These are phyloP conservation scores for Tuber magnatum DNA, from an alignment of 495 filamentous ascomycete species.

Conservation along the genomic window DNA sequence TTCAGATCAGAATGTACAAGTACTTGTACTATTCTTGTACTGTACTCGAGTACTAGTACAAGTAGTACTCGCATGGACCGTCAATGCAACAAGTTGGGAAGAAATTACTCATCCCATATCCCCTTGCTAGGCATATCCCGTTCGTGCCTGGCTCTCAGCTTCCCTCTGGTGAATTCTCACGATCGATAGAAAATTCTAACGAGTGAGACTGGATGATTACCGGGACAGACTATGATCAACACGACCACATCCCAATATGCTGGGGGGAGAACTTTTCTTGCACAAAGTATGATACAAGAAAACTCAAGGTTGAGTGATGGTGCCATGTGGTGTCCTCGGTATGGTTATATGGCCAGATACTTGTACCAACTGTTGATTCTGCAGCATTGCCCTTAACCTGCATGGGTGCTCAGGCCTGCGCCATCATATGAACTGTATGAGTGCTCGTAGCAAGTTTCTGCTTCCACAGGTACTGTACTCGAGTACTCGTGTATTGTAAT, in stretches of 20 bases:
- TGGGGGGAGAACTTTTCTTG: background rate
- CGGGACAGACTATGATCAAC: background rate
- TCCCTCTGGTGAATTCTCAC: background rate
- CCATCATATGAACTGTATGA: background rate
- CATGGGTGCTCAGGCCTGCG: background rate
- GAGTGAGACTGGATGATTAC: slow-evolving; percentile 1
- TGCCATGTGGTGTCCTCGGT: background rate
- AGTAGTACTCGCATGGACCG: background rate
- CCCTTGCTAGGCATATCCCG: background rate
- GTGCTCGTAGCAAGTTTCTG: too few relatives aligned
- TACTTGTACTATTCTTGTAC: background rate
- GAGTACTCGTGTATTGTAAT: too few relatives aligned
- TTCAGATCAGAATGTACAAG: background rate
- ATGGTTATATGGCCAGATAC: background rate
- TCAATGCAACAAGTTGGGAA: background rate
- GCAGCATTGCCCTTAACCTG: background rate
- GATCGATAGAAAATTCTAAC: background rate
- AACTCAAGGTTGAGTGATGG: background rate
- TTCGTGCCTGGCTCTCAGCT: background rate
- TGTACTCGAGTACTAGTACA: too few relatives aligned
- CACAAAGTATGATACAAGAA: background rate
- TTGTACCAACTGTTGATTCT: too few relatives aligned
- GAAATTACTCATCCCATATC: background rate
- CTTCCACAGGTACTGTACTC: too few relatives aligned
- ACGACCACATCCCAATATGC: background rate